Evolutionary conservation across 163 green algal genomes (phyloP).

Genomic region (Coccomyxa subellipsoidea): DNA sequence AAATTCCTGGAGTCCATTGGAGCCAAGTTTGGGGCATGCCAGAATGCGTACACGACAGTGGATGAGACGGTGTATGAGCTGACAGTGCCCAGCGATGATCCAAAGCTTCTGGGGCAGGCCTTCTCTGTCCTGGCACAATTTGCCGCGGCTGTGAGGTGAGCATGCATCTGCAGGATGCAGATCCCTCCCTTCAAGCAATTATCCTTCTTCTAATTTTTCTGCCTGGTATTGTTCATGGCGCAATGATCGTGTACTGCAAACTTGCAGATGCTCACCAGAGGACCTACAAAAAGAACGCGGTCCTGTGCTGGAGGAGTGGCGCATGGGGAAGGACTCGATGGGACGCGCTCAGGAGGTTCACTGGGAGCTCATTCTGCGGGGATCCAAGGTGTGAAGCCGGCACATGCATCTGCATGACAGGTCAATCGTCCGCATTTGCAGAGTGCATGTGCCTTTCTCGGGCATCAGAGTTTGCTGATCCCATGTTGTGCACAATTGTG

Average conservation of each 20-base stretch:
- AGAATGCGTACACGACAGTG: constrained; percentile 81
- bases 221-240: too few species aligned
- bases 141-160: constrained; percentile 60
- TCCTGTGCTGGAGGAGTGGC: constrained; percentile 81
- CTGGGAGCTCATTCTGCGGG: constrained; percentile 77
- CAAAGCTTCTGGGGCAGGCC: constrained; percentile 30
- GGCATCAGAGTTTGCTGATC: too few species aligned
- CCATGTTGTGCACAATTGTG: neutral
- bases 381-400: constrained; percentile 45
- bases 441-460: too few species aligned
- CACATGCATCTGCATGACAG: too few species aligned
- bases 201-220: too few species aligned
- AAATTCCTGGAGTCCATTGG: constrained; percentile 83
- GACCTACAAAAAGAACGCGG: constrained; percentile 85
- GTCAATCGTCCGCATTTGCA: too few species aligned
- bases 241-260: too few species aligned
- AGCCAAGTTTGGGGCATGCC: constrained; percentile 79
- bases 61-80: constrained; percentile 82
- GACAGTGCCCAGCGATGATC: constrained; percentile 57
- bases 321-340: constrained; percentile 54
- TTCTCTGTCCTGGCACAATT: constrained; percentile 67
- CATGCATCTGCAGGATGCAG: neutral
- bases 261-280: constrained; percentile 23
- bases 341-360: constrained; percentile 68
- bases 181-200: too few species aligned